Evolutionary conservation across 306 rosid species (phyloP), one percentile per base, ranked within the genome.

Genomic region (Vicia sativa): DNA sequence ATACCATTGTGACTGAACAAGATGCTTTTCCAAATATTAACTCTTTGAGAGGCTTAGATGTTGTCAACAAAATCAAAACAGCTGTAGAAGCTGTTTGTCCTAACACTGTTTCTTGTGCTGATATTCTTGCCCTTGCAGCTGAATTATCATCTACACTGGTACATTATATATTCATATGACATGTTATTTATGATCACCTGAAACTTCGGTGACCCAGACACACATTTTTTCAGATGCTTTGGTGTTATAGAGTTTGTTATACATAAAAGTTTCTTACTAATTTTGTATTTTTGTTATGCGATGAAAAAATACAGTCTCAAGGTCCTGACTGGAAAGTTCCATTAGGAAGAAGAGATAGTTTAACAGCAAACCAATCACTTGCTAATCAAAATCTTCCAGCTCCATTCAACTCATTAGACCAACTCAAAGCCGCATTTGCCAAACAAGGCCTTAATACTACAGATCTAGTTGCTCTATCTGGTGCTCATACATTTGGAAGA

Each of bases 381-480:
- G 89, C 85, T 7, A 35, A 65, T 31, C 2, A 2, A n/a, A 64
- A 43, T 2, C 62, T 87, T 77, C 91, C 89, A 3, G 4, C 45
- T 35, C 77, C 89, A 0, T 2, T 1, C 25, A 8, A 2, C n/a
- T 23, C 63, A 3, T 19, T 87, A 3, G 67, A 56, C 3, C 0
- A 45, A 15, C 80, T 84, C 3, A 62, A 60, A 50, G 1, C 2
- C 1, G 3, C 16, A 15, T 87, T 87, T 45, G 5, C 44, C 25
- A 14, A 0, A 18, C 73, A 77, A 37, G 85, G 80, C 12, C 87
- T 87, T 53, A 35, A 77, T 72, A 49, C 85, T 9, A 31, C 68
- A 2, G 85, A 87, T 77, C 74, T 87, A 9, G 91, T 87, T 77
- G 13, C 89, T 29, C 83, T 84, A 16, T 87, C 87, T 0, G 89